Evolutionary conservation across 345 rosid genomes (phyloP).

Genomic region (Gossypium longicalyx): DNA sequence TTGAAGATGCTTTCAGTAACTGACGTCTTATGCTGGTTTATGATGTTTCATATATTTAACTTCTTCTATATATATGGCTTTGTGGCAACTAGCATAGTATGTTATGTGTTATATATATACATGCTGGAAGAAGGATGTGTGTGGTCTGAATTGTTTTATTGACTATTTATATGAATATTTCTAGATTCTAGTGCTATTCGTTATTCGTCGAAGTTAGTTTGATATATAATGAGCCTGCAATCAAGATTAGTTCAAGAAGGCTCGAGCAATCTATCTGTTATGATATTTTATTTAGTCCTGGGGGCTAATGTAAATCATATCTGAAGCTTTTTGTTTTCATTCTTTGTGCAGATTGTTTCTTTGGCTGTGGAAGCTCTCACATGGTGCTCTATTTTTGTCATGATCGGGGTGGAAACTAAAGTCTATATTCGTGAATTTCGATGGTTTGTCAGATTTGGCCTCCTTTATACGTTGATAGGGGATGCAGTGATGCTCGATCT

Average conservation of each 20-base stretch:
- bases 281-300: not conserved
- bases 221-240: not conserved
- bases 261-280: not conserved
- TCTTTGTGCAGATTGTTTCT: slow-evolving; percentile 57
- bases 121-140: not conserved
- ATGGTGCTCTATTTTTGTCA: slow-evolving; percentile 76
- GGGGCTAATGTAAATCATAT: slow-evolving; percentile 1
- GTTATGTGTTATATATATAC: not conserved
- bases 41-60: not conserved
- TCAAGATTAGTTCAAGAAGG: not conserved
- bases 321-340: slow-evolving; percentile 11
- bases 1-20: not conserved
- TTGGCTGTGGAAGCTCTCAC: slow-evolving; percentile 64
- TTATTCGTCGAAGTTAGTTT: not conserved
- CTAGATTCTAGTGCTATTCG: not conserved
- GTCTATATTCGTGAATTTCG: slow-evolving; percentile 76
- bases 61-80: not conserved
- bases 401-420: slow-evolving; percentile 75
- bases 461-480: slow-evolving; percentile 74
- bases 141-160: not conserved
- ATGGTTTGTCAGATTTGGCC: slow-evolving; percentile 87
- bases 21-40: not conserved
- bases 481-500: slow-evolving; percentile 82
- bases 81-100: not conserved
- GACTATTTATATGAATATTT: slow-evolving; percentile 2